Conservation (phyloP, 2,329 filamentous ascomycete species). For the Phyllosticta capitalensis region DNA sequence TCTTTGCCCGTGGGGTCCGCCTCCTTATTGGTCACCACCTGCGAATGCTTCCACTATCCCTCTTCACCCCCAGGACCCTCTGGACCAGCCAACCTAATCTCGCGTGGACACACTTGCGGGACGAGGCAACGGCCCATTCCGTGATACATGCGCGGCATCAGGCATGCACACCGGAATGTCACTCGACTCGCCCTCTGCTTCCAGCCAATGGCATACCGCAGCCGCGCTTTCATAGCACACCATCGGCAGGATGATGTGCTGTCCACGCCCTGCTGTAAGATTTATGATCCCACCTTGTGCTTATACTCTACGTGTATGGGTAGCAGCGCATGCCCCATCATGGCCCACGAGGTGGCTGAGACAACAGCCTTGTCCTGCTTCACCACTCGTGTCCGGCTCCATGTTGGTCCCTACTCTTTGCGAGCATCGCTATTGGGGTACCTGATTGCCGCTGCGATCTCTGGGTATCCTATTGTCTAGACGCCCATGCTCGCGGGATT, state of each 20-base stretch:
- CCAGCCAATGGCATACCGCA: not conserved
- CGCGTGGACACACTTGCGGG: not conserved
- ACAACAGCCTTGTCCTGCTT: constrained; percentile 5
- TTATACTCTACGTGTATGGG: constrained; percentile 6
- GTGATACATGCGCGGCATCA: not conserved
- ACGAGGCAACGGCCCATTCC: not conserved
- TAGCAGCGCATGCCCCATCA: not conserved
- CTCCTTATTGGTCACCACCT: not conserved
- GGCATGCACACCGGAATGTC: not conserved
- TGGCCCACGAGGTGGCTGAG: constrained; percentile 3
- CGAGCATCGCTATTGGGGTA: constrained; percentile 9
- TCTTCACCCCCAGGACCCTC: not conserved
- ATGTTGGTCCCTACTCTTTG: not conserved
- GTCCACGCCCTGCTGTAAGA: constrained; percentile 7
- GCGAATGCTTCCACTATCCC: not conserved
- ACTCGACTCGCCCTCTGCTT: not conserved
- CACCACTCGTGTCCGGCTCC: not conserved
- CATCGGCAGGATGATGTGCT: constrained; percentile 8
- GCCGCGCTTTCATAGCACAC: not conserved
- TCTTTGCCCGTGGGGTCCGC: not conserved
- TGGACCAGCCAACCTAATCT: not conserved
- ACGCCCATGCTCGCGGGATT: constrained; percentile 23
- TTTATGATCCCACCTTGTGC: not conserved
- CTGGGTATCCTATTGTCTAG: constrained; percentile 30
- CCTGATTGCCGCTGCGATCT: constrained; percentile 19